These are phyloP conservation scores for Vitis hybrid DNA, from an alignment of 177 flowering plant species.

Conservation along the genomic window DNA sequence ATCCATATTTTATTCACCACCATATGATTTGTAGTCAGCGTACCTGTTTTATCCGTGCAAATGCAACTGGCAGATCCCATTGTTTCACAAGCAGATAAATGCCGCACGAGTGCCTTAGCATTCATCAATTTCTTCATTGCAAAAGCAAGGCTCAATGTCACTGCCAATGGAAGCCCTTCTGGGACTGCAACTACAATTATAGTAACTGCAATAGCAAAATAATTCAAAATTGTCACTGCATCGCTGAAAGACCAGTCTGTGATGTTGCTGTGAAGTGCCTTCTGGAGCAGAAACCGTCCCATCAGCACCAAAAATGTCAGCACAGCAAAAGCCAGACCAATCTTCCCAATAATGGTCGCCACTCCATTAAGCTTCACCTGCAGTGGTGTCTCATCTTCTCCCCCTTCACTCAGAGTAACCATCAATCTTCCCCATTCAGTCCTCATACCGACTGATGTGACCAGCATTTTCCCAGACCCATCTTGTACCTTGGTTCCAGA, in stretches of 20 bases:
- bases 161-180: slow-evolving; percentile 67
- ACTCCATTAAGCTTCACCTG: slow-evolving; percentile 73
- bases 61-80: slow-evolving; percentile 70
- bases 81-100: slow-evolving; percentile 64
- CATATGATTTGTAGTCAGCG: slow-evolving; percentile 68
- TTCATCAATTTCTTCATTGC: slow-evolving; percentile 65
- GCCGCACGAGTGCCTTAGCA: slow-evolving; percentile 58
- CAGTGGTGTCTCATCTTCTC: slow-evolving; percentile 61
- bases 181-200: slow-evolving; percentile 72
- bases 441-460: slow-evolving; percentile 65
- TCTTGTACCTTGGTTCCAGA: slow-evolving; percentile 70
- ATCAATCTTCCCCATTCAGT: slow-evolving; percentile 73
- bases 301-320: slow-evolving; percentile 50
- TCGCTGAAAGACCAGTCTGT: slow-evolving; percentile 42
- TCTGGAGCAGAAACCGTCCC: slow-evolving; percentile 35
- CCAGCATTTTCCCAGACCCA: slow-evolving; percentile 65
- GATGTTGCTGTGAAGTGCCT: slow-evolving; percentile 24
- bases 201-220: slow-evolving; percentile 57
- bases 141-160: slow-evolving; percentile 68
- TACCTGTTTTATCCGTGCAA: slow-evolving; percentile 68
- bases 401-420: slow-evolving; percentile 54
- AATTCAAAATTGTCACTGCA: slow-evolving; percentile 39
- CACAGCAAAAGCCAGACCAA: slow-evolving; percentile 55
- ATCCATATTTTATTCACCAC: slow-evolving; percentile 53
- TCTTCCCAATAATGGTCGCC: slow-evolving; percentile 63